Evolutionary conservation across 169 alveolate species (phyloP), one percentile per base, ranked within the genome.

Genomic region (Cryptosporidium bovis): DNA sequence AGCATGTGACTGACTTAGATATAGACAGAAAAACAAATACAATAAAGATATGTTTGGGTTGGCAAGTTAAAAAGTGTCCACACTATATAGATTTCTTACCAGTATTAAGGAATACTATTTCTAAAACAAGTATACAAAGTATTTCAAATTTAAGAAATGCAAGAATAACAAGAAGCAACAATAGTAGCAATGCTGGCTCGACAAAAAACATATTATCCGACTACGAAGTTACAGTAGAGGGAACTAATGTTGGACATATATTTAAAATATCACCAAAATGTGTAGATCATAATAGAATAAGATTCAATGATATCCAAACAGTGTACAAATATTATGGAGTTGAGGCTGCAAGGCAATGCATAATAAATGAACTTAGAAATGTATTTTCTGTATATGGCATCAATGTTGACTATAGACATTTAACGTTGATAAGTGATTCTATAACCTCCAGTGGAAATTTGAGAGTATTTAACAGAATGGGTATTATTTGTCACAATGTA

Each of bases 361-460:
- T 97, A 24, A 96, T 97, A 10, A 95, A 94, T 50, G 99, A 98
- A 94, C 93, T 98, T 6, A 92, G 94, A 53, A 94, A 93, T 71
- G 99, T 98, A 18, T 98, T 98, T 92, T 93, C 95, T 40, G 98
- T 95, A 48, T 98, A 98, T 94, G 99, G 99, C 15, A 98, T 98
- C 71, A 92, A 93, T 40, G 99, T 97, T 33, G 97, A 98, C 94
- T 95, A 93, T 82, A 92, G 99, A 55, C 99, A 98, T 83, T 92
- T 98, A 90, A 93, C 97, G 46, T 92, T 98, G 83, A 95, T 98
- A 48, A 98, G 99, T 65, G 99, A 98, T 91, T 97, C 95, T 90
- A 96, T 98, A 95, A 98, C 99, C 2, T 95, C 95, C 83, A 93
- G 95, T 69, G 99, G 99, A 29, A 91, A 90, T 65, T 93, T 94